Evolutionary conservation across 495 filamentous ascomycete species (phyloP).

Genomic region (Friedmanniomyces simplex): DNA sequence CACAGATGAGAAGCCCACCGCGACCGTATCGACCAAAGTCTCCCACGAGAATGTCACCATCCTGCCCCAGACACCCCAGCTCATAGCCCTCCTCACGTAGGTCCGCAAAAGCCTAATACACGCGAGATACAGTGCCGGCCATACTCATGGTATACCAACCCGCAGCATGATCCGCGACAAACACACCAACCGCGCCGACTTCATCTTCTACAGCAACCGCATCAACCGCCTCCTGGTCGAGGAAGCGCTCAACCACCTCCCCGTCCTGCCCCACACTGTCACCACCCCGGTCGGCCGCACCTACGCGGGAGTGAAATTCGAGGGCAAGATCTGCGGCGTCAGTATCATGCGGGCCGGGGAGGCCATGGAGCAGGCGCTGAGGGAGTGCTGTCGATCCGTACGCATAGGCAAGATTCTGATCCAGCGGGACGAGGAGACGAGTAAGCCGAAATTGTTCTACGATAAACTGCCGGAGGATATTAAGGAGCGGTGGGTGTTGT

Average conservation of each 20-base stretch:
- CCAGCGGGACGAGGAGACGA: conserved; percentile 91
- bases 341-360: conserved; percentile 98
- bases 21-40: conserved; percentile 80
- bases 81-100: conserved; percentile 95
- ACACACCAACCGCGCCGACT: conserved; percentile 80
- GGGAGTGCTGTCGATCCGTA: conserved; percentile 93
- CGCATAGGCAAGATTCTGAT: conserved; percentile 97
- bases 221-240: conserved; percentile 98
- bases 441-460: conserved; percentile 85
- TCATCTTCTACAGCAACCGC: conserved; percentile 98
- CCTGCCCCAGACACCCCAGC: conserved; percentile 85
- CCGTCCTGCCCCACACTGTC: conserved; percentile 74
- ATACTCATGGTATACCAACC: neutral
- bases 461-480: conserved; percentile 95
- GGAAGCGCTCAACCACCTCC: conserved; percentile 93
- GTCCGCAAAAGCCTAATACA: no score
- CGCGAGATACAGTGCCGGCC: no score
- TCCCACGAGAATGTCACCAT: conserved; percentile 78
- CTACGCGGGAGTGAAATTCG: conserved; percentile 89
- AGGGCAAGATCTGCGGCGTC: conserved; percentile 97
- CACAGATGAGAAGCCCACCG: conserved; percentile 69
- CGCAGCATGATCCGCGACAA: conserved; percentile 86
- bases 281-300: conserved; percentile 80
- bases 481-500: conserved; percentile 80
- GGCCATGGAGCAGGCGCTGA: conserved; percentile 93